phyloP scores from a whole-genome alignment of 495 filamentous ascomycete species.

The Penicillium samsonianum region DNA sequence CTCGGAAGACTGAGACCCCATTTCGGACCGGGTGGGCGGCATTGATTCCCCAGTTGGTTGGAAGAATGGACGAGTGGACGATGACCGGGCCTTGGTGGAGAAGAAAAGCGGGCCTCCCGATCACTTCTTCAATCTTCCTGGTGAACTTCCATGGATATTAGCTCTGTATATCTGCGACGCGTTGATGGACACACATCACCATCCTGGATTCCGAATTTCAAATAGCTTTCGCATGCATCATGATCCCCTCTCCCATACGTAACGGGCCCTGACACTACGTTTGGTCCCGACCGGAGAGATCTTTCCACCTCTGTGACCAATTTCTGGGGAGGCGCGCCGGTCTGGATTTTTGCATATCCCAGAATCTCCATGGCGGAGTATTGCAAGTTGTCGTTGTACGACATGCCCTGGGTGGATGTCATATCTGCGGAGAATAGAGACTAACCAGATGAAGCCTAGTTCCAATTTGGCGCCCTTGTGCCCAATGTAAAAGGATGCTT shows the following conservation, averaged over 20 bases:
- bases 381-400: background rate
- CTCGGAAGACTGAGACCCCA: background rate
- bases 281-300: conserved; percentile 4
- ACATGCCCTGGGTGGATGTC: conserved; percentile 7
- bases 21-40: conserved; percentile 7
- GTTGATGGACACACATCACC: conserved; percentile 1
- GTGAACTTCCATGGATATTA: conserved; percentile 3
- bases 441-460: conserved; percentile 2
- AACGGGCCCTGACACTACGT: background rate
- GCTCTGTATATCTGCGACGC: background rate
- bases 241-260: conserved; percentile 7
- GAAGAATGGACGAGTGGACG: conserved; percentile 1
- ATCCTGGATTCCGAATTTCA: conserved; percentile 8
- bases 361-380: background rate
- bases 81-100: conserved; percentile 7
- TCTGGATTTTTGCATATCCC: background rate
- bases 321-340: background rate
- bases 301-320: conserved; percentile 1
- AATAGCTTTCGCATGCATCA: conserved; percentile 5
- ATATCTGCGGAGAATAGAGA: conserved; percentile 3
- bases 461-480: background rate
- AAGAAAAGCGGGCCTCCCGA: conserved; percentile 5
- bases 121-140: conserved; percentile 3
- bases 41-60: conserved; percentile 3
- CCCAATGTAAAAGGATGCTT: background rate